Evolutionary conservation across 2,329 filamentous ascomycete species (phyloP).

Genomic region (Beauveria rudraprayagi): DNA sequence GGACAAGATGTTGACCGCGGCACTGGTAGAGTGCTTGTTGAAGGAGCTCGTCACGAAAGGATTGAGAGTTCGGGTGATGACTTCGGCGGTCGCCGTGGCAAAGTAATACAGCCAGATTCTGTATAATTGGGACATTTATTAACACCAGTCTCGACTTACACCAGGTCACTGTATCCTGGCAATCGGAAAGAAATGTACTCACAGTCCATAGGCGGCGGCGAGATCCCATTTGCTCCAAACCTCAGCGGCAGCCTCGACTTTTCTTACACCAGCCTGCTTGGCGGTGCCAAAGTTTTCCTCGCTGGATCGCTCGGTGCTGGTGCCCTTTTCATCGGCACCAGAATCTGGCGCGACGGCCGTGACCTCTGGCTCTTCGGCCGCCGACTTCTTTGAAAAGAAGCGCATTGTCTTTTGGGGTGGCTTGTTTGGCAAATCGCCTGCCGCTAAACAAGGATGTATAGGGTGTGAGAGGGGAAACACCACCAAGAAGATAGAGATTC

Average conservation of each 20-base stretch:
- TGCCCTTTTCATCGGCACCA: constrained; percentile 9
- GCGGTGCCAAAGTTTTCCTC: constrained; percentile 28
- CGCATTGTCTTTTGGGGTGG: neutral
- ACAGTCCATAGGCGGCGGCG: constrained; percentile 36
- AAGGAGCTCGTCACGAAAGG: constrained; percentile 45
- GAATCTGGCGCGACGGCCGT: neutral
- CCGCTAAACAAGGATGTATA: neutral
- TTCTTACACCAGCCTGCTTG: constrained; percentile 39
- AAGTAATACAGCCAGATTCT: constrained; percentile 36
- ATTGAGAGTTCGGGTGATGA: constrained; percentile 30
- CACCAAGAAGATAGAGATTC: too few relatives aligned
- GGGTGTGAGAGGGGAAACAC: too few relatives aligned
- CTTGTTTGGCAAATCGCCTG: neutral
- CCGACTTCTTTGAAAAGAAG: neutral
- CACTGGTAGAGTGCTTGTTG: constrained; percentile 43
- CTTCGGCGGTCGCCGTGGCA: constrained; percentile 29
- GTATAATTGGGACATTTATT: neutral
- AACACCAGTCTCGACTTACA: neutral
- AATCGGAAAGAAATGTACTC: constrained; percentile 17
- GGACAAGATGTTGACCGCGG: constrained; percentile 45
- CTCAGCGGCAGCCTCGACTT: constrained; percentile 37
- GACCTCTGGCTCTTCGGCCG: constrained; percentile 18
- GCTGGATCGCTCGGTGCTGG: constrained; percentile 13
- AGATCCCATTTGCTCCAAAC: constrained; percentile 34
- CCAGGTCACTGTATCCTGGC: neutral